Percentiles rank a stretch among this genome's conserved stretches.
Evolutionary conservation across 106 monocot species (phyloP).

Genomic region (Acorus gramineus): DNA sequence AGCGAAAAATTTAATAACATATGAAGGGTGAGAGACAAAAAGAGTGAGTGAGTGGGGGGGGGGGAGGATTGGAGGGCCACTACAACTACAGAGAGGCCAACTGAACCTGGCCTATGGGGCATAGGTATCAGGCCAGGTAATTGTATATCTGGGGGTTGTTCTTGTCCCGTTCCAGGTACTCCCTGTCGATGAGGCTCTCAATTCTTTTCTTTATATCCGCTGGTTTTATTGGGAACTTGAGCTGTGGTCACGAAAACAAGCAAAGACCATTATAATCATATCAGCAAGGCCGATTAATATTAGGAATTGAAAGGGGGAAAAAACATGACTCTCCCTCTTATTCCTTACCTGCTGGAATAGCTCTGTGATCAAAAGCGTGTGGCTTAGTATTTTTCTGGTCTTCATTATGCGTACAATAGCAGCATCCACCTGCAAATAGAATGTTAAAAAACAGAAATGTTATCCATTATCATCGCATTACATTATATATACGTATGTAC

Average conservation of each 20-base stretch:
- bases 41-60: too few relatives aligned
- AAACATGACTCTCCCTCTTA: too few relatives aligned
- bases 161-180: constrained; percentile 93
- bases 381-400: constrained; percentile 96
- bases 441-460: neutral
- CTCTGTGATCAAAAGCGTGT: constrained; percentile 98
- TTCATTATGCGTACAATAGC: constrained; percentile 99
- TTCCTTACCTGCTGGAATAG: constrained; percentile 90
- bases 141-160: constrained; percentile 98
- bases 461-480: too few relatives aligned
- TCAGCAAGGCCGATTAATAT: too few relatives aligned
- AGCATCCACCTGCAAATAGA: constrained; percentile 71
- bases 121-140: constrained; percentile 62
- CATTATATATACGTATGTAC: neutral
- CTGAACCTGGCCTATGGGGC: too few relatives aligned
- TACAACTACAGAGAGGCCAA: too few relatives aligned
- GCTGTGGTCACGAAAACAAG: constrained; percentile 23
- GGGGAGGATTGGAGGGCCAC: too few relatives aligned
- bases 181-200: constrained; percentile 97
- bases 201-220: constrained; percentile 96
- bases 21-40: too few relatives aligned
- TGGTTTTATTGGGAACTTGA: constrained; percentile 98
- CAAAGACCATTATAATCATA: too few relatives aligned
- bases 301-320: too few relatives aligned
- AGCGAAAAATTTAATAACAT: too few relatives aligned